phyloP scores from a whole-genome alignment of 2,329 filamentous ascomycete species.

The Penicillium olsonii region DNA sequence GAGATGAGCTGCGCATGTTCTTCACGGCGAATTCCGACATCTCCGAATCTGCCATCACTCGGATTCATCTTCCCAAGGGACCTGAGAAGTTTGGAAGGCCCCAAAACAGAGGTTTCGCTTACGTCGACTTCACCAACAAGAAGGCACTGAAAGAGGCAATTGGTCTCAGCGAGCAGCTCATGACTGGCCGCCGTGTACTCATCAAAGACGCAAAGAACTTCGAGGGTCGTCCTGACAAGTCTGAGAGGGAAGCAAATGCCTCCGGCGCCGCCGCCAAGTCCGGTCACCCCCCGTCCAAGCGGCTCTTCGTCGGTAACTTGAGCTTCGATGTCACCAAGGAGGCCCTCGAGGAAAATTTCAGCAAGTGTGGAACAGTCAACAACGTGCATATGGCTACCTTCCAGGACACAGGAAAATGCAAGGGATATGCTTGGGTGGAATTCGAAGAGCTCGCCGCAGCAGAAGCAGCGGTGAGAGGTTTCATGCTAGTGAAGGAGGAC shows the following conservation, averaged over 20 bases:
- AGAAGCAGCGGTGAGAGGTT: slow-evolving; percentile 76
- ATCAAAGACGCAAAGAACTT: slow-evolving; percentile 93
- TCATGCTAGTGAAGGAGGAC: slow-evolving; percentile 62
- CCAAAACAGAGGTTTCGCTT: slow-evolving; percentile 91
- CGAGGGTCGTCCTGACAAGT: slow-evolving; percentile 80
- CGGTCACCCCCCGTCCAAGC: slow-evolving; percentile 70
- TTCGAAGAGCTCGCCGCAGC: slow-evolving; percentile 79
- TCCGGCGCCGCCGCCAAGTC: slow-evolving; percentile 31
- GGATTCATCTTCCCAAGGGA: slow-evolving; percentile 74
- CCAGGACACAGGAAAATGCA: slow-evolving; percentile 95
- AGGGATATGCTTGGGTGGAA: slow-evolving; percentile 93
- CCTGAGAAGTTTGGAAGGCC: slow-evolving; percentile 55
- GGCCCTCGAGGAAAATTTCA: slow-evolving; percentile 76
- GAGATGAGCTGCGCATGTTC: slow-evolving; percentile 74
- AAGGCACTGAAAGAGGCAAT: slow-evolving; percentile 75
- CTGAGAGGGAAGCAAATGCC: slow-evolving; percentile 42
- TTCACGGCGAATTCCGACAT: slow-evolving; percentile 71
- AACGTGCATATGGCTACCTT: slow-evolving; percentile 91
- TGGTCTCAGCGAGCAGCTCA: slow-evolving; percentile 78
- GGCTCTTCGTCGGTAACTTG: slow-evolving; percentile 88
- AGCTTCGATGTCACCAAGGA: slow-evolving; percentile 81
- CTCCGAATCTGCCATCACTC: slow-evolving; percentile 71
- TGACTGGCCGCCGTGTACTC: slow-evolving; percentile 75
- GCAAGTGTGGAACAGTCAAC: slow-evolving; percentile 78
- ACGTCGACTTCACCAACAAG: slow-evolving; percentile 79